Conservation (phyloP, 352 stramenopile genomes). For the Saprolegnia diclina region DNA sequence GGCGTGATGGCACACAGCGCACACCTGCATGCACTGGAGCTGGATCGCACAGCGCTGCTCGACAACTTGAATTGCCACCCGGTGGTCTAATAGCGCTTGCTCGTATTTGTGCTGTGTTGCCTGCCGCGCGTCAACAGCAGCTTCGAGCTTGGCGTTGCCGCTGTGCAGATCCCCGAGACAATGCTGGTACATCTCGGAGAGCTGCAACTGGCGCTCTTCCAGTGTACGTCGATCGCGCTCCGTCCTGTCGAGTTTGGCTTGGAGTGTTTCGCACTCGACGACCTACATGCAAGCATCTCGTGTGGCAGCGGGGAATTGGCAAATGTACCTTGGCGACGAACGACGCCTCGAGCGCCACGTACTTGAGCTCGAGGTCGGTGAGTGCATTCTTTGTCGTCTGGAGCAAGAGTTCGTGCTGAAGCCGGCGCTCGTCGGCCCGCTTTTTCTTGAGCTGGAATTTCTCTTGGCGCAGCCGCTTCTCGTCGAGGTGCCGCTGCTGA, state of each 20-base stretch:
- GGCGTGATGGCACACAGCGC: background rate
- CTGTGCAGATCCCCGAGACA: constrained; percentile 62
- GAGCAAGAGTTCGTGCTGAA: constrained; percentile 49
- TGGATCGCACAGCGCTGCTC: constrained; percentile 57
- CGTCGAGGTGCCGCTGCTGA: constrained; percentile 40
- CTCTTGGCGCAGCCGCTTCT: constrained; percentile 56
- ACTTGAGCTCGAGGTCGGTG: constrained; percentile 23
- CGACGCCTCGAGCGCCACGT: constrained; percentile 13
- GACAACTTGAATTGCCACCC: constrained; percentile 49
- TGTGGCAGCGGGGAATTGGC: no score
- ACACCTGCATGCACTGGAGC: constrained; percentile 36
- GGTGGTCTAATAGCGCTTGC: constrained; percentile 40
- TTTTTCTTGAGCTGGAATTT: constrained; percentile 69
- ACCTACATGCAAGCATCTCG: constrained; percentile 31
- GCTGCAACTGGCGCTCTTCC: constrained; percentile 41
- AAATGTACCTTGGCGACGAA: constrained; percentile 22
- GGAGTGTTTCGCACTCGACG: constrained; percentile 31
- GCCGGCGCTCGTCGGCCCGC: constrained; percentile 51
- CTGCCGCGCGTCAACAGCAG: constrained; percentile 41
- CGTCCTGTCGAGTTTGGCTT: constrained; percentile 27
- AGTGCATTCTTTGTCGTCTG: constrained; percentile 44
- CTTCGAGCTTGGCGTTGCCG: constrained; percentile 57
- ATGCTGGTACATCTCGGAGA: constrained; percentile 59
- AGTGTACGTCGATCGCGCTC: constrained; percentile 39
- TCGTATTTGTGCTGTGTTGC: constrained; percentile 47